phyloP scores from a whole-genome alignment of 2,329 filamentous ascomycete genomes.

The Cordyceps javanica region DNA sequence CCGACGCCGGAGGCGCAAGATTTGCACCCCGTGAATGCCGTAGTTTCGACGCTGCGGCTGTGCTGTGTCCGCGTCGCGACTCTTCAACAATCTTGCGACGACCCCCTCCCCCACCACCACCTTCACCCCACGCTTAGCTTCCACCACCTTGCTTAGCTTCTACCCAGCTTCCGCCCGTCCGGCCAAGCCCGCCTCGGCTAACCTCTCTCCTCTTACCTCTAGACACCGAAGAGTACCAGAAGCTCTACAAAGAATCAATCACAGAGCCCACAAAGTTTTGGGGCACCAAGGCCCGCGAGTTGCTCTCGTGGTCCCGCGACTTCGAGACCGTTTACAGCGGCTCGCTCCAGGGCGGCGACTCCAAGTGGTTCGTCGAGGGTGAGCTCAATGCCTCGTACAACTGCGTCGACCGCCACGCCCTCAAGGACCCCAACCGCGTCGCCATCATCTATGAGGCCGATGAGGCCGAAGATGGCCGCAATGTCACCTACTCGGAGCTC shows the following conservation, averaged over 20 bases:
- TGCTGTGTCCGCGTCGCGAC: not conserved
- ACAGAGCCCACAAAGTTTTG: slow-evolving; percentile 85
- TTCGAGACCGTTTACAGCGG: slow-evolving; percentile 86
- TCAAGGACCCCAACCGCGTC: slow-evolving; percentile 85
- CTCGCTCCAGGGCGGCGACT: slow-evolving; percentile 71
- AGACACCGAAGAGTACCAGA: slow-evolving; percentile 63
- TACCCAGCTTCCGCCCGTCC: slow-evolving; percentile 11
- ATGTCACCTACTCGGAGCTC: slow-evolving; percentile 87
- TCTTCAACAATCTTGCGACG: not conserved
- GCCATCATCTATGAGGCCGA: slow-evolving; percentile 99
- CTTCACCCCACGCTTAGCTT: slow-evolving; percentile 3
- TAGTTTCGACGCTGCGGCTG: not conserved
- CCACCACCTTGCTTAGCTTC: not conserved
- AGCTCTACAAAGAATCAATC: slow-evolving; percentile 77
- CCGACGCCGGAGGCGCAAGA: not conserved
- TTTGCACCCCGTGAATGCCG: not conserved
- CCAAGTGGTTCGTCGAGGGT: slow-evolving; percentile 91
- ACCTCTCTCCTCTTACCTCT: slow-evolving; percentile 7
- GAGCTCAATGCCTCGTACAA: slow-evolving; percentile 95
- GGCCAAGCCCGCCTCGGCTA: slow-evolving; percentile 5
- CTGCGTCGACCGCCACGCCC: slow-evolving; percentile 93
- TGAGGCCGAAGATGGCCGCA: slow-evolving; percentile 79
- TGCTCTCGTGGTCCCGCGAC: slow-evolving; percentile 83
- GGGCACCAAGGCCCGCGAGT: slow-evolving; percentile 76
- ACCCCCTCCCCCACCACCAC: not conserved